A percentile compares a stretch with the other conserved stretches of the same genome.
phyloP scores from a whole-genome alignment of 1,284 basidiomycete genomes.

The Naganishia cerealis region DNA sequence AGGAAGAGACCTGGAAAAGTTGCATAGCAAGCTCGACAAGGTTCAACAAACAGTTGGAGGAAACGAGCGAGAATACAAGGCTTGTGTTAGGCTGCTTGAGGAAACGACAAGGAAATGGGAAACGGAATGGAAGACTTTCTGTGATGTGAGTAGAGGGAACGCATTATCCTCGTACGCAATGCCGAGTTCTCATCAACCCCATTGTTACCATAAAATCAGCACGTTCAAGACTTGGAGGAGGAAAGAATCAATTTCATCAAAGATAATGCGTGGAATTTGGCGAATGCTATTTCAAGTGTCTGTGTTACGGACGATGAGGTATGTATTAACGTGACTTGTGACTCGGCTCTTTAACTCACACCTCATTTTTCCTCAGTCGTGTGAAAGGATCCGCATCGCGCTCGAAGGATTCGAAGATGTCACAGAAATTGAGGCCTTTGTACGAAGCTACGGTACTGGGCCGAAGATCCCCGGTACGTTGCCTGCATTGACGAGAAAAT shows the following conservation, averaged over 20 bases:
- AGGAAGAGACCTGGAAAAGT: slow-evolving; percentile 89
- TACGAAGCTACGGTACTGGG: slow-evolving; percentile 79
- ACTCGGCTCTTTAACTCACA: background rate
- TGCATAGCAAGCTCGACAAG: slow-evolving; percentile 80
- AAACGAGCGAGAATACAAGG: slow-evolving; percentile 87
- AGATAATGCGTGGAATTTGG: slow-evolving; percentile 92
- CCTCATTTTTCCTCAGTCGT: slow-evolving; percentile 64
- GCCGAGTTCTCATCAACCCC: background rate
- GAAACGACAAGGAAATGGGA: slow-evolving; percentile 88
- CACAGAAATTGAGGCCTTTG: slow-evolving; percentile 80
- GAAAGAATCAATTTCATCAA: slow-evolving; percentile 90
- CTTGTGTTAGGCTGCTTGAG: slow-evolving; percentile 77
- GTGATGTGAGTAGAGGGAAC: slow-evolving; percentile 60
- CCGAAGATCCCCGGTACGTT: slow-evolving; percentile 65
- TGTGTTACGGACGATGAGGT: slow-evolving; percentile 96
- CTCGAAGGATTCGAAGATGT: slow-evolving; percentile 80
- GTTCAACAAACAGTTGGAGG: slow-evolving; percentile 83
- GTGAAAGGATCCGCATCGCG: slow-evolving; percentile 77
- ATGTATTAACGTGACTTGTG: slow-evolving; percentile 44
- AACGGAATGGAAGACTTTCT: slow-evolving; percentile 87
- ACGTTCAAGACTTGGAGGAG: slow-evolving; percentile 93
- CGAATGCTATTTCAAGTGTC: slow-evolving; percentile 90
- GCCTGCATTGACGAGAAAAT: background rate
- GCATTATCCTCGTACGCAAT: background rate
- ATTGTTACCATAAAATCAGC: slow-evolving; percentile 47